Evolutionary conservation across 2,329 filamentous ascomycete species (phyloP).

Genomic region (Paradendryphiella salina): DNA sequence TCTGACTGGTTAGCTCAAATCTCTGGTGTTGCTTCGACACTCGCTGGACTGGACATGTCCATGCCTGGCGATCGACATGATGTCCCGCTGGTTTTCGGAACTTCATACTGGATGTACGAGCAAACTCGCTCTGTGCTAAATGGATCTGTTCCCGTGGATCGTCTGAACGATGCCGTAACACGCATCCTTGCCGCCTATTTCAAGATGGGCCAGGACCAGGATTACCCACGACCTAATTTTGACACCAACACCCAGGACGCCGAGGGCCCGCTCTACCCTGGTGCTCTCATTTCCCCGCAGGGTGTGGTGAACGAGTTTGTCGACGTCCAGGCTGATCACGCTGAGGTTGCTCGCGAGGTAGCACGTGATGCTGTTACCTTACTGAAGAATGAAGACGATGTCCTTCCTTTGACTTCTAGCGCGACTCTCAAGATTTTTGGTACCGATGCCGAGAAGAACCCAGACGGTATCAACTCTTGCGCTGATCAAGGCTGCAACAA

Average conservation of each 20-base stretch:
- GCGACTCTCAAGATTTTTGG: conserved; percentile 47
- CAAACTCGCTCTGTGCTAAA: conserved; percentile 79
- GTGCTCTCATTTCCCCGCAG: conserved; percentile 57
- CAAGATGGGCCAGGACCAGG: conserved; percentile 50
- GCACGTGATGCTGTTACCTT: conserved; percentile 61
- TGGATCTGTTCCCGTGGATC: conserved; percentile 75
- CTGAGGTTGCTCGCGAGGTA: conserved; percentile 55
- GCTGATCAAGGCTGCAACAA: conserved; percentile 68
- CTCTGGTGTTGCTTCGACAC: conserved; percentile 74
- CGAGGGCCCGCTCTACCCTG: conserved; percentile 44
- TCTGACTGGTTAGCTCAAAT: conserved; percentile 87
- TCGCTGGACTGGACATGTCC: conserved; percentile 82
- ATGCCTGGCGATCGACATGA: conserved; percentile 72
- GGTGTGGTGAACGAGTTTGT: conserved; percentile 73
- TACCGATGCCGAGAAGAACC: conserved; percentile 57
- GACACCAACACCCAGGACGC: conserved; percentile 42
- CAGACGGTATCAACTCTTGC: conserved; percentile 68
- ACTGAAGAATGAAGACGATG: conserved; percentile 65
- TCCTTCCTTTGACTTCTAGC: conserved; percentile 52
- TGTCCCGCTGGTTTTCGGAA: conserved; percentile 43
- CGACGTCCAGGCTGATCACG: conserved; percentile 59
- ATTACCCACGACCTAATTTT: conserved; percentile 51
- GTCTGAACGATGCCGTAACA: conserved; percentile 86
- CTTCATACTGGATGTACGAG: conserved; percentile 69
- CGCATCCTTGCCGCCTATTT: conserved; percentile 89